phyloP scores from a whole-genome alignment of 805 yeast genomes.

The Candida taoyuanica region DNA sequence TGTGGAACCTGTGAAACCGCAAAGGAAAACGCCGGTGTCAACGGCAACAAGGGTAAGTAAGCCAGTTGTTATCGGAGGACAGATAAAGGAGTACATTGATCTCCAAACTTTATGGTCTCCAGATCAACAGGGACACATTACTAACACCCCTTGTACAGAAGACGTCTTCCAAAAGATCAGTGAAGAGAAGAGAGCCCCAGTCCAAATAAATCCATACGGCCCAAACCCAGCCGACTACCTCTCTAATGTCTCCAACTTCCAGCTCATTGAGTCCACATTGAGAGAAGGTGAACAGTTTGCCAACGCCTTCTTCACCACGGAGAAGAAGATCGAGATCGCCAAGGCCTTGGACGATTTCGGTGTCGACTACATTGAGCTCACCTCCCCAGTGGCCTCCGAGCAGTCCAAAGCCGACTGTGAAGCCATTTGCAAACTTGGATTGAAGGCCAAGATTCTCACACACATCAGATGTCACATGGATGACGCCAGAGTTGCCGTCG shows the following conservation, averaged over 20 bases:
- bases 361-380: slow-evolving; percentile 94
- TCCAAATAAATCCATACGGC: slow-evolving; percentile 75
- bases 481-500: slow-evolving; percentile 95
- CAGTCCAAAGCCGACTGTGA: slow-evolving; percentile 92
- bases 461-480: slow-evolving; percentile 99
- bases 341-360: slow-evolving; percentile 97
- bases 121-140: not conserved
- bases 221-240: slow-evolving; percentile 91
- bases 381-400: slow-evolving; percentile 97
- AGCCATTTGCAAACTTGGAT: slow-evolving; percentile 95
- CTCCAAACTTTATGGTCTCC: not conserved
- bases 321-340: slow-evolving; percentile 94
- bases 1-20: slow-evolving; percentile 26
- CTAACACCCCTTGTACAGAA: slow-evolving; percentile 10
- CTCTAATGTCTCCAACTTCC: slow-evolving; percentile 84
- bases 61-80: not conserved
- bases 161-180: slow-evolving; percentile 39
- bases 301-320: slow-evolving; percentile 91
- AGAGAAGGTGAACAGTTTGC: slow-evolving; percentile 99
- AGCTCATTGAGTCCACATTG: slow-evolving; percentile 89
- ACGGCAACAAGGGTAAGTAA: slow-evolving; percentile 9
- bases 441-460: slow-evolving; percentile 91
- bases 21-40: slow-evolving; percentile 21
- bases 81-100: no score
- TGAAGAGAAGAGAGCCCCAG: slow-evolving; percentile 37